Base-by-base conservation (phyloP, 768 basidiomycete genomes). In the Pleurotus citrinopileatus region DNA sequence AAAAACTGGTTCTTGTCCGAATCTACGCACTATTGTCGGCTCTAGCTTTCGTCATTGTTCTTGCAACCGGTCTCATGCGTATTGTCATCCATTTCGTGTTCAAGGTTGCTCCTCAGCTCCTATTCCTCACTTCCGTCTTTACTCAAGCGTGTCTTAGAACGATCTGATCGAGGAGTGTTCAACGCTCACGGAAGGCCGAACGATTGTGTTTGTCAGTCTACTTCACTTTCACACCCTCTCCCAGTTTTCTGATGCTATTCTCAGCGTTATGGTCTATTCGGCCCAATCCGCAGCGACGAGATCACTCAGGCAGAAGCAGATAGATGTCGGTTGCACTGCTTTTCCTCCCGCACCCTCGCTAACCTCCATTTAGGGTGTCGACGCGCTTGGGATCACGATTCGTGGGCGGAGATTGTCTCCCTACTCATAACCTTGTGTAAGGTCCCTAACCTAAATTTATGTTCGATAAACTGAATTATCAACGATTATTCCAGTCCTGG, bases 331-430 rank as follows among this genome's bases (percentile, higher is more conserved):
- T 60, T 22, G 15, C 32, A 34, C 32, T 10, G 22, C 12, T 0
- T 55, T 23, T 43, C 6, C 36, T 22, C 17, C 2, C 43, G n/a
- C 17, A 40, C 5, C 6, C 2, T 32, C 15, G 17, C 22, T 15
- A 48, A 55, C 47, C 2, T 17, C 45, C 44, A 42, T 27, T 26
- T 61, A 92, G 91, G 80, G 72, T 94, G 92, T 65, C 69, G 70
- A 6, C 57, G 63, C 22, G 71, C 73, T 6, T 94, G 85, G 82
- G 72, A 69, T 57, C 82, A 74, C 34, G 81, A 82, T 56, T 89
- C 89, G 0, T 86, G 84, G 82, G 71, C 77, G 2, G 79, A 87
- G 60, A 83, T 94, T 57, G 58, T 90, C 26, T 75, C 77, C 40
- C 74, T 91, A 34, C 61, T 93, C 34, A 62, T 87, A 23, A 76